Evolutionary conservation across 306 rosid genomes (phyloP), one percentile per base, ranked within the genome.

Genomic region (Castanea crenata): DNA sequence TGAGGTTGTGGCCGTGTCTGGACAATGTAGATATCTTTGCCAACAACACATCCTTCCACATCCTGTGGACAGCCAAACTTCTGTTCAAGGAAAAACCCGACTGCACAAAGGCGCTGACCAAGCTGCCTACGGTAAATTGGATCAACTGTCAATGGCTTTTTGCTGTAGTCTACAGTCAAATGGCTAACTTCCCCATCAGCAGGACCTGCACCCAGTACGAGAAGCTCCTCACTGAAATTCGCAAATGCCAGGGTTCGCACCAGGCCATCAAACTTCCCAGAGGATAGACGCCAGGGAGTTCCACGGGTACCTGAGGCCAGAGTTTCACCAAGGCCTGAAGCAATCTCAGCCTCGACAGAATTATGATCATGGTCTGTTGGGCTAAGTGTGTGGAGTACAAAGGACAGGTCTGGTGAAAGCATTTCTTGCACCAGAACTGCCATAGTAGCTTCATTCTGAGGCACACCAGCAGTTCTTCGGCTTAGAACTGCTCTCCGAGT

Each of bases 301-400:
- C 99, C 99, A 46, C 90, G 80, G 67, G 98, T 91, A 76, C 99
- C 96, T 55, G 98, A 95, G 74, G 98, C 99, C 84, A 95, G 88
- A 80, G 96, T 95, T 89, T 95, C 99, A 56, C 99, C 99, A 41
- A 93, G 97, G 69, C 99, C 99, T 32, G 90, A 84, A 61, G 97
- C 99, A 79, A 95, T 89, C 87, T 95, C 99, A 63, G 99, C 98
- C 84, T 91, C 98, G 52, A 93, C 93, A 34, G 59, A 81, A 68
- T 90, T 93, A 64, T 80, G 86, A 83, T 95, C 97, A 81, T 86
- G 90, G 76, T 87, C 85, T 8, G 94, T 83, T 63, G 98, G 92
- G 79, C 94, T 91, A 56, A 80, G 74, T 3, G 97, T 95, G 82
- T 93, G 99, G 15, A 95, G 91, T 5, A 95, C 98, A 80, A 95